These are phyloP conservation scores for Geum urbanum DNA, from an alignment of 306 rosid genomes.

Conservation along the genomic window DNA sequence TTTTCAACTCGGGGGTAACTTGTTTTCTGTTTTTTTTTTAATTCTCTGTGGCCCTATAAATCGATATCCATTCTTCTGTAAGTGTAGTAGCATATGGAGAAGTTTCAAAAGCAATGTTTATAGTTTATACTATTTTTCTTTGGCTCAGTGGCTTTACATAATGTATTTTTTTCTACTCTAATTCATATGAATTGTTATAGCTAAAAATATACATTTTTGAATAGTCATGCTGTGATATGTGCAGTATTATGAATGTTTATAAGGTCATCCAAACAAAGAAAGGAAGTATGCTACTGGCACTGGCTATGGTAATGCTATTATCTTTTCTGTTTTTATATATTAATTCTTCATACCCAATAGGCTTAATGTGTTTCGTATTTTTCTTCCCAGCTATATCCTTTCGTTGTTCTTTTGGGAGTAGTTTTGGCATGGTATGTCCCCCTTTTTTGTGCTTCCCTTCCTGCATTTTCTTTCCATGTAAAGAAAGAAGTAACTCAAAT, in stretches of 20 bases:
- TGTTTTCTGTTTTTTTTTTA: neutral
- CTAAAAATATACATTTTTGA: neutral
- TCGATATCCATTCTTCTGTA: neutral
- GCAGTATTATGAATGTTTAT: slow-evolving; percentile 67
- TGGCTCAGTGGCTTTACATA: too few relatives aligned
- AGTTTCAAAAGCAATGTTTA: neutral
- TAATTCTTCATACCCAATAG: slow-evolving; percentile 21
- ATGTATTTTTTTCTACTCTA: neutral
- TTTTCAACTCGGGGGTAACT: slow-evolving; percentile 1
- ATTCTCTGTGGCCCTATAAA: slow-evolving; percentile 10
- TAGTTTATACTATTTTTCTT: too few relatives aligned
- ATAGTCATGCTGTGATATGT: slow-evolving; percentile 17
- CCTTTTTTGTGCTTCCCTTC: neutral
- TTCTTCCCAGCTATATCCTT: slow-evolving; percentile 73
- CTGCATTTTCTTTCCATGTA: slow-evolving; percentile 11
- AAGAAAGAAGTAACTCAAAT: neutral
- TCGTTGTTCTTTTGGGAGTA: slow-evolving; percentile 67
- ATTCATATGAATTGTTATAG: neutral
- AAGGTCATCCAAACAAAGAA: slow-evolving; percentile 79
- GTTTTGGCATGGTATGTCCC: slow-evolving; percentile 72
- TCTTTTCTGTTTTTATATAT: neutral
- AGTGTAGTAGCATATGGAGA: neutral
- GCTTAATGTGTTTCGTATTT: slow-evolving; percentile 22
- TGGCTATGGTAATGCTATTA: slow-evolving; percentile 72
- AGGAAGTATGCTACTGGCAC: slow-evolving; percentile 69